Conservation (phyloP, 2,329 filamentous ascomycete genomes). For the Penicillium sp. region DNA sequence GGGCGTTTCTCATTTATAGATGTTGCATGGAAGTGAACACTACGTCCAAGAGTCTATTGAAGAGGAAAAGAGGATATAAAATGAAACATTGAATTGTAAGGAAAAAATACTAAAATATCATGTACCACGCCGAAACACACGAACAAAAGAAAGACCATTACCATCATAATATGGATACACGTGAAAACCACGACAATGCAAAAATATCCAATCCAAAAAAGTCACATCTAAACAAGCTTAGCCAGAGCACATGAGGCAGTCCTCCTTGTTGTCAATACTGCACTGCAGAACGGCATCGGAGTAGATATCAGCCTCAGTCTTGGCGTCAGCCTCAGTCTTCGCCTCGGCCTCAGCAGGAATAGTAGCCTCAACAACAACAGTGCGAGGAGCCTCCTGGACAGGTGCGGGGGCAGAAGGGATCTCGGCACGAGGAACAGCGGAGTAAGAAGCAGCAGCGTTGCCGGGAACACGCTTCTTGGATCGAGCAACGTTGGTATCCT, state of each 20-base stretch:
- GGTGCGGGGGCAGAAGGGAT: conserved; percentile 44
- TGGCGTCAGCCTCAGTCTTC: conserved; percentile 58
- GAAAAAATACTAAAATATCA: conserved; percentile 14
- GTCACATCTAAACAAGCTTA: conserved; percentile 45
- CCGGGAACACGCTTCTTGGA: conserved; percentile 69
- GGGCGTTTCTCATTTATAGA: too few species aligned
- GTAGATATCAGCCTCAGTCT: conserved; percentile 86
- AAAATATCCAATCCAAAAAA: conserved; percentile 18
- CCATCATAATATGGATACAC: conserved; percentile 36
- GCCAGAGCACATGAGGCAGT: conserved; percentile 96
- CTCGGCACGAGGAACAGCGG: conserved; percentile 63
- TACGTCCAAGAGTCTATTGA: too few species aligned
- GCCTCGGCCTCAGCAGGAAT: conserved; percentile 64
- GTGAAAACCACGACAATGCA: conserved; percentile 6
- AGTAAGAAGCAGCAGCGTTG: conserved; percentile 58
- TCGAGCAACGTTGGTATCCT: conserved; percentile 75
- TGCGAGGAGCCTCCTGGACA: conserved; percentile 24
- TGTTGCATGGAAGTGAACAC: too few species aligned
- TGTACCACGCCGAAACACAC: conserved; percentile 15
- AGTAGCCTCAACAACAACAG: conserved; percentile 60
- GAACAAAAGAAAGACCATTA: conserved; percentile 28
- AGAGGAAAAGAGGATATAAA: not conserved
- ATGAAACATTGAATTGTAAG: conserved; percentile 6
- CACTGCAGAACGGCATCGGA: conserved; percentile 88
- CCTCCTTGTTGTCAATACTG: conserved; percentile 96